Percentiles rank a stretch among this genome's conserved stretches.
phyloP scores from a whole-genome alignment of 73 alveolate genomes.

The Blepharisma stoltei region DNA sequence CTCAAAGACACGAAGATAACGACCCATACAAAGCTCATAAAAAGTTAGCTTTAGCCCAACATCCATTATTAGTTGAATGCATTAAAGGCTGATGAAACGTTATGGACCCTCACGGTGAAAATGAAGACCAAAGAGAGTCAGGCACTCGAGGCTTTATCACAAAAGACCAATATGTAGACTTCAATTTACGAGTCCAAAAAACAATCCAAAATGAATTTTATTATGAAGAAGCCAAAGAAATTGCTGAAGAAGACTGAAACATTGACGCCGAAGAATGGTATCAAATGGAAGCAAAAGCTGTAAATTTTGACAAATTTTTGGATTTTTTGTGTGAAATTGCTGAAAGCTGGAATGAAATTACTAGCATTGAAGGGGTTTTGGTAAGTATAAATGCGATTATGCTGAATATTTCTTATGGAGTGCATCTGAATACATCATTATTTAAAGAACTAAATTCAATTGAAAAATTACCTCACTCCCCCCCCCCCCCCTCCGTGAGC shows the following conservation, averaged over 20 bases:
- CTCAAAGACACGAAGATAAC: too few species aligned
- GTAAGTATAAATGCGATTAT: background rate
- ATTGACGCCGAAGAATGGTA: constrained; percentile 61
- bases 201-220: constrained; percentile 56
- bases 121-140: background rate
- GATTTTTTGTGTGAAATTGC: constrained; percentile 22
- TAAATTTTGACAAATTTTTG: constrained; percentile 12
- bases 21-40: constrained; percentile 23
- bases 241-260: constrained; percentile 67
- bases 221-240: constrained; percentile 37
- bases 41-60: constrained; percentile 1
- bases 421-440: background rate
- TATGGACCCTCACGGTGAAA: constrained; percentile 1
- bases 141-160: constrained; percentile 33
- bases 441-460: background rate
- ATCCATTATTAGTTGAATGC: constrained; percentile 10
- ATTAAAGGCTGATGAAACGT: constrained; percentile 26
- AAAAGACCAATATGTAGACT: constrained; percentile 52
- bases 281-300: constrained; percentile 33
- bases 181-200: constrained; percentile 56
- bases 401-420: constrained; percentile 20
- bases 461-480: constrained; percentile 10
- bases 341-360: background rate
- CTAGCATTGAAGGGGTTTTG: constrained; percentile 11
- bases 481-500: too few species aligned